Evolutionary conservation across 176 grass and related monocot genomes (phyloP), one percentile per base, ranked within the genome.

Genomic region (Rhynchospora breviuscula): DNA sequence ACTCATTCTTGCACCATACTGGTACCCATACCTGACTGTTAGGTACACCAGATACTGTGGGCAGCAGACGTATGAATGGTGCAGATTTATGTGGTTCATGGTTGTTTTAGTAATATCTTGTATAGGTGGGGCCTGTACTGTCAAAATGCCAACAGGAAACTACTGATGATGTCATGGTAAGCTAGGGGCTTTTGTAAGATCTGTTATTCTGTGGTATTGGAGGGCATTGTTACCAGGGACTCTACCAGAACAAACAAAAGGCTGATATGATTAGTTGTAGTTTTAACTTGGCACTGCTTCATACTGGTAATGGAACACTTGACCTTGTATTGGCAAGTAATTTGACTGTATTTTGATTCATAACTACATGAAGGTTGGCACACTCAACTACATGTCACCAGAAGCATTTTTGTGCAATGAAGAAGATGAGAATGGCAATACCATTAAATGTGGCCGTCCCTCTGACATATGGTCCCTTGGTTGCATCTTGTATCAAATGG

Each of bases 401-500:
- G 96, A 98, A 87, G 93, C 96, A 67, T 93, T 98, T 77, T 85
- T 93, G 84, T 95, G 96, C 65, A 89, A 95, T 33, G 96, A 98
- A 33, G 78, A 91, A 12, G 96, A 98, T 17, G 67, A 86, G 0
- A 85, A 87, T 46, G 96, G 93, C 22, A 89, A 91, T 48, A 48
- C 89, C 57, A 89, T 98, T 51, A 98, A 98, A 76, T 98, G 96
- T 40, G 93, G 96, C 5, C 92, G 93, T 35, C 93, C 96, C 5
- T 95, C 91, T 44, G 96, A 98, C 84, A 98, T 98, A 59, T 98
- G 96, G 96, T 95, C 96, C 47, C 92, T 98, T 79, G 96, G 96
- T 7, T 98, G 96, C 57, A 98, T 98, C 58, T 91, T 98, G 59
- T 98, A 95, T 44, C 93, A 95, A 75, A 98, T 98, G 96, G 96